These are phyloP conservation scores for Lactarius quietus DNA, from an alignment of 768 basidiomycete species.

Conservation along the genomic window DNA sequence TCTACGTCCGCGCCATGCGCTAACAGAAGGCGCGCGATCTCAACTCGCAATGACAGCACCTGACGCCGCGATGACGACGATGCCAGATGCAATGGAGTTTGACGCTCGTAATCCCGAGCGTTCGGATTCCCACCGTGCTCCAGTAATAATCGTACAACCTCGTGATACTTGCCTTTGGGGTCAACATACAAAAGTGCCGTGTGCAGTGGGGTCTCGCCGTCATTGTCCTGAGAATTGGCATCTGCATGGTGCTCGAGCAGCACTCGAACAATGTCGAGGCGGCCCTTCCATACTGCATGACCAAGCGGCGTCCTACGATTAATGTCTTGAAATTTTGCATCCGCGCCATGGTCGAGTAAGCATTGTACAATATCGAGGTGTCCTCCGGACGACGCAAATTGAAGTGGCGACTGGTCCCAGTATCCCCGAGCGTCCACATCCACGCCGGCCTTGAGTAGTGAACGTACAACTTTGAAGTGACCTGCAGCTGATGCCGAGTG, in stretches of 20 bases:
- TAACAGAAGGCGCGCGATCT: background rate
- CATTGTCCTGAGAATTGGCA: background rate
- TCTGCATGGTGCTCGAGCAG: background rate
- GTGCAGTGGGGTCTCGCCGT: background rate
- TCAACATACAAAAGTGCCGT: fast-evolving
- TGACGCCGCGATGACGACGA: background rate
- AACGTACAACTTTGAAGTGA: background rate
- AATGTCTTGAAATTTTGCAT: background rate
- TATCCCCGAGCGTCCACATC: background rate
- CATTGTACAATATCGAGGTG: background rate
- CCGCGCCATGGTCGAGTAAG: background rate
- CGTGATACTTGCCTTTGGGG: background rate
- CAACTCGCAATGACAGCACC: background rate
- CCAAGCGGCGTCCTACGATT: background rate
- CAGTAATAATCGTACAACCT: background rate
- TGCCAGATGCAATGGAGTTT: background rate
- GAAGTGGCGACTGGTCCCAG: background rate
- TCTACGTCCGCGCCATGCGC: background rate
- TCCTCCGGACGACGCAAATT: background rate
- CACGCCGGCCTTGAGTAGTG: background rate
- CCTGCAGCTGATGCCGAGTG: background rate
- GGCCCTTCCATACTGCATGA: background rate
- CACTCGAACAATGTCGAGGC: background rate
- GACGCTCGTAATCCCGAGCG: background rate
- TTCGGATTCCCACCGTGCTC: background rate